A percentile compares a stretch with the other conserved stretches of the same genome.
Conservation (phyloP, 2,329 filamentous ascomycete genomes). For the Fusarium sp. region DNA sequence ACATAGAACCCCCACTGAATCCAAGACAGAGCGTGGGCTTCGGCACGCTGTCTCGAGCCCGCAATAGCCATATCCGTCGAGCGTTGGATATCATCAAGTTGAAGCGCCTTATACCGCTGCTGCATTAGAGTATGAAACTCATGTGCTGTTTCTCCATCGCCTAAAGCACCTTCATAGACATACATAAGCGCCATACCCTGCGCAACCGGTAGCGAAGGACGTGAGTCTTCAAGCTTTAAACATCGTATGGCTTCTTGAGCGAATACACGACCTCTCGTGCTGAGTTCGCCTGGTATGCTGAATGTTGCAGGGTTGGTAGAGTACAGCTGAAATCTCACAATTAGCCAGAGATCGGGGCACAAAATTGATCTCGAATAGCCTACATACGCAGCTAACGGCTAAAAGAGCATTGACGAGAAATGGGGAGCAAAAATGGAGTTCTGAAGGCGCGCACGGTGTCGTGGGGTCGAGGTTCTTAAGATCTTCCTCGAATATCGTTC, state of each 20-base stretch:
- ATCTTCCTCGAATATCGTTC: conserved; percentile 30
- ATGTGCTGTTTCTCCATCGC: conserved; percentile 10
- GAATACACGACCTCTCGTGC: conserved; percentile 21
- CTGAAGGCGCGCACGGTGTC: neutral
- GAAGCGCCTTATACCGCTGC: conserved; percentile 20
- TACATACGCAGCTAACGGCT: conserved; percentile 36
- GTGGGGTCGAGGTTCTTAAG: conserved; percentile 17
- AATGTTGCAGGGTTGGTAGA: conserved; percentile 19
- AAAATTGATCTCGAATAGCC: neutral
- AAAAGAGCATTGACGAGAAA: conserved; percentile 37
- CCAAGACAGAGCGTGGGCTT: conserved; percentile 32
- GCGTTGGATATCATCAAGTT: conserved; percentile 19
- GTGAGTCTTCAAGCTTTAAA: conserved; percentile 13
- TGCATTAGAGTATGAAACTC: conserved; percentile 29
- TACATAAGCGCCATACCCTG: conserved; percentile 28
- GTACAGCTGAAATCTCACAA: conserved; percentile 1
- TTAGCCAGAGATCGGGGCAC: neutral
- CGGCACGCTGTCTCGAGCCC: conserved; percentile 21
- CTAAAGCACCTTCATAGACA: conserved; percentile 26
- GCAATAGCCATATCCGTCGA: conserved; percentile 23
- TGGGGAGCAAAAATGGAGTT: conserved; percentile 30
- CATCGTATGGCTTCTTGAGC: conserved; percentile 20
- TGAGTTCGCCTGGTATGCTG: neutral
- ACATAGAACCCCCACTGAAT: conserved; percentile 36
- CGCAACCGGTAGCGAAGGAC: conserved; percentile 10